phyloP scores from a whole-genome alignment of 2,329 filamentous ascomycete species.

The Epichloe glyceriae region DNA sequence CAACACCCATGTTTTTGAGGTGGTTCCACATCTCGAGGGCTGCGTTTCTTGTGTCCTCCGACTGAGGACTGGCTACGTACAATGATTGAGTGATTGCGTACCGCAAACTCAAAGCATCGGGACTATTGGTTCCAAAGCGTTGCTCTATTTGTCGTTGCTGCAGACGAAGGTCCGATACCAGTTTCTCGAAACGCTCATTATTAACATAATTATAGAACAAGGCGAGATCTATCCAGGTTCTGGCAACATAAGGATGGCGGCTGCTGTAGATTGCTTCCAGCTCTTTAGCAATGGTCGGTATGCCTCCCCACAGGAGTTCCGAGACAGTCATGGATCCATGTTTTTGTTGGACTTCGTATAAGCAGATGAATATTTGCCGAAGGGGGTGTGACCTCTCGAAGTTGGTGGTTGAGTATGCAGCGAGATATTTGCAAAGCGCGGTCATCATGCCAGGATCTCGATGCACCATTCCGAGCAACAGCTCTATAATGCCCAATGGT shows the following conservation, averaged over 20 bases:
- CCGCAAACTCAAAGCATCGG: conserved; percentile 25
- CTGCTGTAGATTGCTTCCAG: conserved; percentile 31
- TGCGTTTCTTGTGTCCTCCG: conserved; percentile 22
- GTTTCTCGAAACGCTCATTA: conserved; percentile 22
- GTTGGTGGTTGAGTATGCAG: conserved; percentile 30
- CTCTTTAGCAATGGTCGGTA: conserved; percentile 29
- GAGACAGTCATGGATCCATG: conserved; percentile 30
- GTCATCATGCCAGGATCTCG: conserved; percentile 31
- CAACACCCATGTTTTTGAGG: conserved; percentile 21
- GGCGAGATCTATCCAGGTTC: conserved; percentile 29
- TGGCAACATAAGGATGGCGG: conserved; percentile 29
- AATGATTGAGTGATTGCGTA: conserved; percentile 29
- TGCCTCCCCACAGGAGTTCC: conserved; percentile 28
- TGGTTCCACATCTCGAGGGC: conserved; percentile 25
- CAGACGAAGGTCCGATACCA: conserved; percentile 24
- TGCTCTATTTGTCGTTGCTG: conserved; percentile 24
- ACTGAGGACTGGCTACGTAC: conserved; percentile 21
- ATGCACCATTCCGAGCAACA: conserved; percentile 30
- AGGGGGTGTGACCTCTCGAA: conserved; percentile 29
- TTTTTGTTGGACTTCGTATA: conserved; percentile 33
- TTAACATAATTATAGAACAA: conserved; percentile 26
- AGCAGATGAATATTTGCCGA: conserved; percentile 27
- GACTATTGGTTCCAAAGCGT: conserved; percentile 17
- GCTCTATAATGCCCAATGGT: conserved; percentile 29
- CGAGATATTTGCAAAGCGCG: conserved; percentile 32